A percentile compares a stretch with the other conserved stretches of the same genome.
These are phyloP conservation scores for Puccinia hordei DNA, from an alignment of 1,284 basidiomycete species.

Conservation along the genomic window DNA sequence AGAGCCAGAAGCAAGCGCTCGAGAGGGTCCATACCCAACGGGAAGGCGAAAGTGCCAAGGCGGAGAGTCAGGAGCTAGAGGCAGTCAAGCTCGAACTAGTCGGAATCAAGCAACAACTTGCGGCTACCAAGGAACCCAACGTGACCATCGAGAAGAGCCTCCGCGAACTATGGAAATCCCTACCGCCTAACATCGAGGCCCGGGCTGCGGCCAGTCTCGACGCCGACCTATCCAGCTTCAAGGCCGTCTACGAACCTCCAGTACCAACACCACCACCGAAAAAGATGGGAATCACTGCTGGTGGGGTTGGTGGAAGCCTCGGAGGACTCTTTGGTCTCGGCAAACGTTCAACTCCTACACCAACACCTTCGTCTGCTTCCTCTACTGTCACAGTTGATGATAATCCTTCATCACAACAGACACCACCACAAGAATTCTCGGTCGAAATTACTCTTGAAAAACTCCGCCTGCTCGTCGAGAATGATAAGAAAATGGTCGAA, in stretches of 20 bases:
- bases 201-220: neutral
- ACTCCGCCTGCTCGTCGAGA: slow-evolving; percentile 18
- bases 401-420: neutral
- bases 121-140: too few relatives aligned
- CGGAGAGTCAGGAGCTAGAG: neutral
- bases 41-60: neutral
- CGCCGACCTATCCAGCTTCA: slow-evolving; percentile 8
- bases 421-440: neutral
- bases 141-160: neutral
- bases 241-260: neutral
- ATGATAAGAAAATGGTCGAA: slow-evolving; percentile 25
- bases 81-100: neutral
- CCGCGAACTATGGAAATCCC: slow-evolving; percentile 11
- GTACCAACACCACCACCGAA: neutral
- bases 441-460: neutral
- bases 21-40: neutral
- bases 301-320: neutral
- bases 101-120: neutral
- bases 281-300: neutral
- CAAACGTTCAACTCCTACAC: neutral
- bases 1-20: neutral
- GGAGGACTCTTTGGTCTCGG: slow-evolving; percentile 39
- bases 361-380: neutral
- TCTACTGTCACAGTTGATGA: too few relatives aligned
- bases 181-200: slow-evolving; percentile 16